Evolutionary conservation across 2,329 filamentous ascomycete species (phyloP), one percentile per base, ranked within the genome.

Genomic region (Aspergillus quadricinctus): DNA sequence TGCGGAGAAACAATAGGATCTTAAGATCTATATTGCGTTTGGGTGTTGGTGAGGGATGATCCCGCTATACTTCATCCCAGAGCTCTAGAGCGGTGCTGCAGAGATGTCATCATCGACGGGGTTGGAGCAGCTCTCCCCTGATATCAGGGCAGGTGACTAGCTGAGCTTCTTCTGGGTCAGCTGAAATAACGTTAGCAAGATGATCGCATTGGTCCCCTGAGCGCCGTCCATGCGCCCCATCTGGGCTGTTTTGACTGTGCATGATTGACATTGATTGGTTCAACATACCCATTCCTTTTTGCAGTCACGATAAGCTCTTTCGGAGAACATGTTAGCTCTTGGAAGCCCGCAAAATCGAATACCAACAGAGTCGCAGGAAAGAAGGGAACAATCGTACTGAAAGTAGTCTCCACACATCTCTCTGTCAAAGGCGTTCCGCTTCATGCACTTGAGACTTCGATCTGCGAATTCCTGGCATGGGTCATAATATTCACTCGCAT

Each of bases 321-420:
- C 21, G 17, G 45, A 57, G 19, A 23, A 31, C 37, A 25, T 41
- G n/a, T 46, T 17, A 46, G 43, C 4, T 46, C 31, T 4, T 14
- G 10, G 27, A 23, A 23, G 21, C 6, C 11, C 21, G 7, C 19
- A 25, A 37, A 37, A 7, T 3, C 3, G 14, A 17, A 37, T 7
- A 37, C 14, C 14, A n/a, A 14, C 31, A 28, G 52, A 28, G 21
- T 37, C 5, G 23, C 35, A 54, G 53, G 7, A 35, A 17, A 21
- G 21, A 23, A 48, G 17, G 50, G 29, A 25, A 52, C 45, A 57
- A 28, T 64, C 89, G 76, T 72, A 97, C 92, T 97, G 90, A 71
- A 99, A 97, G 72, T 95, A 97, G 73, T 97, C 93, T 62, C 83
- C 81, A 71, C 94, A 99, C 88, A 97, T 89, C n/a, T 87, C 80